phyloP scores from a whole-genome alignment of 371 early-diverging fungal species.

The Lichtheimia ornata region DNA sequence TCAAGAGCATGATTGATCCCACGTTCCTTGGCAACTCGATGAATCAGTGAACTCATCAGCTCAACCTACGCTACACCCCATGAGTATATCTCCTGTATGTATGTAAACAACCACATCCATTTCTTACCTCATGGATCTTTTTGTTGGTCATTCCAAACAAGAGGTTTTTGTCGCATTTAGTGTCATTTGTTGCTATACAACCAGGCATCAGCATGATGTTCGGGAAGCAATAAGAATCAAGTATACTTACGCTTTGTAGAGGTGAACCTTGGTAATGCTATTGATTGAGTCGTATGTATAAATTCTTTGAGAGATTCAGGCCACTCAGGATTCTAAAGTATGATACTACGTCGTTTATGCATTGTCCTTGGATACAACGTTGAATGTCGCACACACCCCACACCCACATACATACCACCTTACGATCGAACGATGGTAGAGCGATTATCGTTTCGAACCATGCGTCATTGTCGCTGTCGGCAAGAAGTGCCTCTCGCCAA shows the following conservation, averaged over 20 bases:
- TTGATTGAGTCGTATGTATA: conserved; percentile 8
- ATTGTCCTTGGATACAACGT: neutral
- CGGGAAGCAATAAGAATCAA: neutral
- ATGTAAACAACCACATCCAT: neutral
- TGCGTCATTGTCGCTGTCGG: neutral
- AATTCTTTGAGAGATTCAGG: conserved; percentile 16
- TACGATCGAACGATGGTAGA: neutral
- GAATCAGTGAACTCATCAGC: conserved; percentile 60
- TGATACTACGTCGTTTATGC: neutral
- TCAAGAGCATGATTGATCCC: conserved; percentile 58
- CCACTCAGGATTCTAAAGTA: conserved; percentile 10
- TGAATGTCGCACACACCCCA: no score
- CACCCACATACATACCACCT: conserved; percentile 4
- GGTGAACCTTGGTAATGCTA: conserved; percentile 9
- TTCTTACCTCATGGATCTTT: conserved; percentile 26
- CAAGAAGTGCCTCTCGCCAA: conserved; percentile 47
- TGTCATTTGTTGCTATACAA: neutral
- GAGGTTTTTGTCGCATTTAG: conserved; percentile 6
- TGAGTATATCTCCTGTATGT: neutral
- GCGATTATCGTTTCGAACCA: conserved; percentile 4
- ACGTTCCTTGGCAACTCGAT: conserved; percentile 42
- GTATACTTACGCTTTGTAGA: conserved; percentile 3
- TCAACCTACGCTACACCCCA: conserved; percentile 42
- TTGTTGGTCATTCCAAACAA: conserved; percentile 25
- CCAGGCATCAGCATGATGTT: neutral